Evolutionary conservation across 176 grass and related monocot genomes (phyloP), one percentile per base, ranked within the genome.

Genomic region (Lolium perenne): DNA sequence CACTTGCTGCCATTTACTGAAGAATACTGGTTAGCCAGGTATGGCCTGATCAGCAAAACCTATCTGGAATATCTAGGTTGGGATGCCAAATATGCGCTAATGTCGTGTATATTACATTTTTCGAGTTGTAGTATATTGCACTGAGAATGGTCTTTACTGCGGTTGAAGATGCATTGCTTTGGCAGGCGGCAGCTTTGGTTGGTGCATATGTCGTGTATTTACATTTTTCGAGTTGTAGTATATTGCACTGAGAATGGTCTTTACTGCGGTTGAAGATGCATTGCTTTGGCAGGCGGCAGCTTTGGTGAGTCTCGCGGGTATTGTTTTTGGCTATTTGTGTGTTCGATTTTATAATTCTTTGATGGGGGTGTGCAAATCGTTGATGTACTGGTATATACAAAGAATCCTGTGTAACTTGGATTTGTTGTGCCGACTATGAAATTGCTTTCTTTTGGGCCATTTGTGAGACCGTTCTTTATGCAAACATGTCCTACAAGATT

Each of bases 321-420:
- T 90, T 40, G 8, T 22, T 81, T 88, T 91, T 91, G 86, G 86
- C 43, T 80, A 76, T 60, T 81, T 53, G 18, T 83, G 29, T 55
- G 43, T 69, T 84, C 20, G 26, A 23, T 91, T 66, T 66, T 56
- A 46, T 60, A 26, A 77, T 85, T 80, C 22, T 81, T 84, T 87
- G 7, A 14, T 3, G 17, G 38, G 70, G 70, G 20, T 71, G 77
- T 38, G 51, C 61, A 32, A 69, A 84, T 75, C 53, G 35, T 88
- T 76, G 9, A 20, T 84, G 45, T 51, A 45, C 21, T 70, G 69
- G 81, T 91, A 82, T 91, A 71, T 64, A 88, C 70, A 90, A 29
- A 75, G 60, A 68, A 81, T 67, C 38, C 71, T 76, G 15, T 35
- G 10, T 50, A 54, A 7, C 62, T 21, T 68, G 4, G 62, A 38